Conservation (phyloP, 164 flowering plant species). For the Annona cherimola region DNA sequence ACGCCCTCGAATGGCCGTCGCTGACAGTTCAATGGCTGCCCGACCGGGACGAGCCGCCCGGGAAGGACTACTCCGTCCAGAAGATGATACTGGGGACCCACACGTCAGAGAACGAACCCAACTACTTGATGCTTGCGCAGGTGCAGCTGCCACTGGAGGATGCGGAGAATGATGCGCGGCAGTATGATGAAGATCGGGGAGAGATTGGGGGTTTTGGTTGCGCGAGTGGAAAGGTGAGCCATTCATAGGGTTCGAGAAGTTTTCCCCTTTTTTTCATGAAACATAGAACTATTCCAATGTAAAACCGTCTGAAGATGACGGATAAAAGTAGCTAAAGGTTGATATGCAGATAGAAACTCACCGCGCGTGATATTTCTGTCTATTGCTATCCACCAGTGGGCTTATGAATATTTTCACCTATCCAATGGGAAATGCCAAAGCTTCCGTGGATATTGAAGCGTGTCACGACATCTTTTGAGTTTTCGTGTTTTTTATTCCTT, state of each 20-base stretch:
- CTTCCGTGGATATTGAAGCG: too few species aligned
- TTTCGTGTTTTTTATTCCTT: too few species aligned
- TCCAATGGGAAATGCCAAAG: too few species aligned
- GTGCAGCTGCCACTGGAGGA: slow-evolving; percentile 91
- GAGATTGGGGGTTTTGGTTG: slow-evolving; percentile 88
- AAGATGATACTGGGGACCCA: slow-evolving; percentile 93
- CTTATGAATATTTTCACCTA: too few species aligned
- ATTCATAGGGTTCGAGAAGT: not conserved
- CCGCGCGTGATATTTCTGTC: not conserved
- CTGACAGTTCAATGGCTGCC: slow-evolving; percentile 97
- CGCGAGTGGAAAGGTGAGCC: slow-evolving; percentile 72
- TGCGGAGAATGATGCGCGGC: slow-evolving; percentile 82
- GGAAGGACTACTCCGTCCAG: slow-evolving; percentile 88
- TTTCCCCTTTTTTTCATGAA: not conserved
- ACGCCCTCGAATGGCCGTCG: slow-evolving; percentile 97
- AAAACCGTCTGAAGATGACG: not conserved
- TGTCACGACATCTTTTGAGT: too few species aligned
- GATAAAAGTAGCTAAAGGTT: not conserved
- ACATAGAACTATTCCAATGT: too few species aligned
- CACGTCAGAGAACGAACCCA: slow-evolving; percentile 93
- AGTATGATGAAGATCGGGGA: slow-evolving; percentile 70
- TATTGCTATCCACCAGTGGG: not conserved
- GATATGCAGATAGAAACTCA: not conserved
- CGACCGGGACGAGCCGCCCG: slow-evolving; percentile 81
- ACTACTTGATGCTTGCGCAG: slow-evolving; percentile 89